Evolutionary conservation across 2,329 filamentous ascomycete species (phyloP), one percentile per base, ranked within the genome.

Genomic region (Ceratocystis variospora): DNA sequence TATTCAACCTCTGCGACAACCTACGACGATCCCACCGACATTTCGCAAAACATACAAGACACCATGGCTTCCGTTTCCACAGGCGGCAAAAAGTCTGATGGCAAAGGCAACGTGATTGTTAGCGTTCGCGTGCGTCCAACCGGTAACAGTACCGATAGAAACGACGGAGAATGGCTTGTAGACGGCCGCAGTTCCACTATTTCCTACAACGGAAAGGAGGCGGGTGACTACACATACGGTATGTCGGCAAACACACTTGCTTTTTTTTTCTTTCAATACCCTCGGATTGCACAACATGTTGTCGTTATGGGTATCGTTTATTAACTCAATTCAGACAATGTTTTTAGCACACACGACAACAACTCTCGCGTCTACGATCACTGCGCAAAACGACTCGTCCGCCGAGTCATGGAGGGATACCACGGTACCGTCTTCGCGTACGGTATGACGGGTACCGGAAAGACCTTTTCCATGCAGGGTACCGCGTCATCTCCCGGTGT

Each of bases 401-500:
- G 94, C 71, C 83, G 94, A 72, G 94, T 99, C 62, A 99, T 99
- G 94, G 94, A 99, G 78, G 94, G 94, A 53, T 99, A 97, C 74
- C 93, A 97, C 73, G 94, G 93, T 68, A 99, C 94, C 0, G 94
- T 99, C 28, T 97, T 99, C 74, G 93, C 93, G 19, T 99, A 99
- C 75, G 94, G 94, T 73, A 97, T 97, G 92, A 99, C 94, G 97
- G 94, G 94, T 69, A 97, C 94, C 0, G 94, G 94, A 71, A 99
- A 99, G 79, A 99, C 94, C 0, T 99, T 97, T 75, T 97, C 93
- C 48, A 99, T 99, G 94, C 94, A 99, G 78, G 94, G 94, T 71
- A 99, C 94, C 10, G 91, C 92, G 59, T 90, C 89, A 2, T 96
- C 91, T 48, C 94, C 94, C 0, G 94, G 94, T 77, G 94, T 99